A percentile compares a stretch with the other conserved stretches of the same genome.
phyloP scores from a whole-genome alignment of 2,329 filamentous ascomycete genomes.

The Ascochyta fabae region DNA sequence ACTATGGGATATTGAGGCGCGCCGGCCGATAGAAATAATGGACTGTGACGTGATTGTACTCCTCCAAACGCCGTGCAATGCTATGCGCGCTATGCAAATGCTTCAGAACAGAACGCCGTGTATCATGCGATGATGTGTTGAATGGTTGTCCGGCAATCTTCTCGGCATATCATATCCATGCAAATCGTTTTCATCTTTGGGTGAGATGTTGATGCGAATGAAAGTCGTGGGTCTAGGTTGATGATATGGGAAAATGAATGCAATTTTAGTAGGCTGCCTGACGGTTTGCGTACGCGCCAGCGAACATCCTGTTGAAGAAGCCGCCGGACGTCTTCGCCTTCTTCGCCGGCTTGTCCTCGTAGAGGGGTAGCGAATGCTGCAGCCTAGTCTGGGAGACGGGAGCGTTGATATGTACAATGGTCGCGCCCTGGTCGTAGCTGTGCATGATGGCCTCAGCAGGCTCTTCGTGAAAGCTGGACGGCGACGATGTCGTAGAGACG shows the following conservation, averaged over 20 bases:
- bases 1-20: slow-evolving; percentile 18
- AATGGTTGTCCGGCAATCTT: slow-evolving; percentile 18
- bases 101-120: slow-evolving; percentile 16
- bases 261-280: slow-evolving; percentile 40
- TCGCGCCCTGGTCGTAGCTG: slow-evolving; percentile 52
- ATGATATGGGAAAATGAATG: slow-evolving; percentile 38
- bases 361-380: slow-evolving; percentile 46
- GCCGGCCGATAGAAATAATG: slow-evolving; percentile 17
- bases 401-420: slow-evolving; percentile 51
- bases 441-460: slow-evolving; percentile 41
- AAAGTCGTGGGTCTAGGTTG: slow-evolving; percentile 27
- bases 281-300: slow-evolving; percentile 35
- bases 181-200: slow-evolving; percentile 18
- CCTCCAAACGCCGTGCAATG: slow-evolving; percentile 19
- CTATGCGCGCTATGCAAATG: slow-evolving; percentile 21
- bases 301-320: slow-evolving; percentile 50
- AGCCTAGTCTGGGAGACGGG: slow-evolving; percentile 12
- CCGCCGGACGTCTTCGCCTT: slow-evolving; percentile 48
- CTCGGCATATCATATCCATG: slow-evolving; percentile 19
- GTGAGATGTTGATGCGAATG: slow-evolving; percentile 26
- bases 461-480: slow-evolving; percentile 42
- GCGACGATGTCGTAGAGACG: slow-evolving; percentile 42
- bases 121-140: slow-evolving; percentile 21
- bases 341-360: slow-evolving; percentile 50
- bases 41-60: slow-evolving; percentile 6